Evolutionary conservation across 1,284 basidiomycete genomes (phyloP), one percentile per base, ranked within the genome.

Genomic region (Fomitopsis palustris): DNA sequence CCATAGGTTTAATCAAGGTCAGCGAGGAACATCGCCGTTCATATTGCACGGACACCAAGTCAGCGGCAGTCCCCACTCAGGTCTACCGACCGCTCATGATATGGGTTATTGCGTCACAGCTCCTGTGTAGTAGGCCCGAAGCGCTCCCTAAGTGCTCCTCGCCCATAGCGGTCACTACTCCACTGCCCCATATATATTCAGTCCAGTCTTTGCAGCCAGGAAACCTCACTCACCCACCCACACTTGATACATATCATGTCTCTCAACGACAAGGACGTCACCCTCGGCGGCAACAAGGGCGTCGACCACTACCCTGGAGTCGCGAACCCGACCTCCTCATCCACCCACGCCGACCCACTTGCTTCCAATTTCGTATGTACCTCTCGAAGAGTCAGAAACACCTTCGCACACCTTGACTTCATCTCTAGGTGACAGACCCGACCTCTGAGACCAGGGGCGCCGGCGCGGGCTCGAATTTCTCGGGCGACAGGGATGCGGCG

Each of bases 271-370:
- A 71, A 63, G 47, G 67, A 74, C 53, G 60, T 72, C 16, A 68
- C 68, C 52, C 64, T 70, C 62, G 64, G 64, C 55, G 68, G 67
- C 23, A 70, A 69, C 33, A 71, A 70, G 55, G 76, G 74, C 54
- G 68, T 73, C 53, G 76, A 77, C 55, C 68, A 75, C 21, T 71
- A 81, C 62, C 77, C 78, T 17, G 78, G 78, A 56, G 67, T 80
- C 45, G 78, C 78, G 41, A 81, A 81, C 67, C 79, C 80, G 12
- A 79, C 79, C 27, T 49, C 64, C 0, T 71, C 73, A 17, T 76
- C 73, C n/a, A 70, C 64, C 21, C 67, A 72, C 58, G 65, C 64
- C 47, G 71, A 80, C 61, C 76, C 79, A 9, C 65, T 77, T 60
- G 67, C 64, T 3, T 65, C 72, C 47, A 81, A 80, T 67, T 79